Evolutionary conservation across 352 stramenopile species (phyloP).

Genomic region (Plasmopara viticola): DNA sequence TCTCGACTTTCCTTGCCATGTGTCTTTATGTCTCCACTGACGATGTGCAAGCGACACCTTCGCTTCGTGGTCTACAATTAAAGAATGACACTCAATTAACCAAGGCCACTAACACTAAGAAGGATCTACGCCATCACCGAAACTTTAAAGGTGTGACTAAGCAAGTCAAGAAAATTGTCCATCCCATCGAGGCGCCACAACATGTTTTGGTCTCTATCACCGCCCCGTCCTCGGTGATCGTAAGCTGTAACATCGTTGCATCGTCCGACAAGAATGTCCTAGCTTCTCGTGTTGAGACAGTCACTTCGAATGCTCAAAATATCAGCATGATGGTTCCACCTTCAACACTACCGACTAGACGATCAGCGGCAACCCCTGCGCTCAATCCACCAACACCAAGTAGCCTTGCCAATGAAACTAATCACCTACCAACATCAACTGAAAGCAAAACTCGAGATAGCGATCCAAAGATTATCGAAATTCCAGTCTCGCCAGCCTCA

Average conservation of each 20-base stretch:
- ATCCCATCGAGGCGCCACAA: neutral
- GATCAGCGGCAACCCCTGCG: neutral
- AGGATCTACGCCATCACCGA: conserved; percentile 7
- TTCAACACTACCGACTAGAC: neutral
- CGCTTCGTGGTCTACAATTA: conserved; percentile 6
- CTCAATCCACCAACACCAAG: neutral
- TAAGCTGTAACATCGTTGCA: neutral
- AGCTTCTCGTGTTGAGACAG: neutral
- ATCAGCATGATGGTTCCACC: neutral
- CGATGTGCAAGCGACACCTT: conserved; percentile 3
- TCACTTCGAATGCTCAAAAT: neutral
- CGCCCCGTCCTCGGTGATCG: neutral
- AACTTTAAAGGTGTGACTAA: neutral
- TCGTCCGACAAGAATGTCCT: neutral
- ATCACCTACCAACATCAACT: conserved; percentile 1
- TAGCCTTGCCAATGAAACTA: neutral
- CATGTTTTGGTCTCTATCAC: neutral
- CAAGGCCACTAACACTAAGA: conserved; percentile 12
- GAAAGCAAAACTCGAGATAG: neutral
- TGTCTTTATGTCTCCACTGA: conserved; percentile 10
- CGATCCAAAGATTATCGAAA: neutral
- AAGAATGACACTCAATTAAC: conserved; percentile 4
- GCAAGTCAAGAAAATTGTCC: neutral
- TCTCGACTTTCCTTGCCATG: conserved; percentile 14
- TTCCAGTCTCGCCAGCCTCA: conserved; percentile 1